Conservation (phyloP, 371 early-diverging fungal species). For the Haplosporangium sp. region DNA sequence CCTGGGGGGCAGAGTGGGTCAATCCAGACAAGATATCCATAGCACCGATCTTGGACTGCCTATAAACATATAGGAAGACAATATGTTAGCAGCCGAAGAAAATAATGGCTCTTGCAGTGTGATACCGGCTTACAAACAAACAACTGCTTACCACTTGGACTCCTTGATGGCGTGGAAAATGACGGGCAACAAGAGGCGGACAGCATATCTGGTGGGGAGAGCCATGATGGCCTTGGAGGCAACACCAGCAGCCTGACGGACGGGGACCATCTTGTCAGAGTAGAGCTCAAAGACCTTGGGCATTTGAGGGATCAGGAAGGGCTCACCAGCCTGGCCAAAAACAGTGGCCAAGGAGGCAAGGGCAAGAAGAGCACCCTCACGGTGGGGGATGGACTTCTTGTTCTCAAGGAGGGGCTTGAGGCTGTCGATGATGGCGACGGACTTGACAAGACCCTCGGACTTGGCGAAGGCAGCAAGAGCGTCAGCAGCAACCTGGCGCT, state of each 20-base stretch:
- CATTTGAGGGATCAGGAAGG: constrained; percentile 65
- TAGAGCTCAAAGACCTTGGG: constrained; percentile 61
- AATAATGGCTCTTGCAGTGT: too few relatives aligned
- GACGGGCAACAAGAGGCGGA: constrained; percentile 61
- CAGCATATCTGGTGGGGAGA: constrained; percentile 58
- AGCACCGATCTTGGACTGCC: constrained; percentile 68
- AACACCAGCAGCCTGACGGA: constrained; percentile 63
- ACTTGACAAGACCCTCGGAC: constrained; percentile 54
- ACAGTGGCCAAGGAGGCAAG: constrained; percentile 58
- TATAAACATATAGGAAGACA: neutral
- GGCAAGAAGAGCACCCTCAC: constrained; percentile 69
- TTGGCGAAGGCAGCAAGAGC: constrained; percentile 52
- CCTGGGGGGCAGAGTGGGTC: constrained; percentile 55
- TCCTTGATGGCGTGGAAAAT: constrained; percentile 66
- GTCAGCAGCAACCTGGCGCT: constrained; percentile 53
- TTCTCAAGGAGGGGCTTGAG: constrained; percentile 52
- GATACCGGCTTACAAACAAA: neutral
- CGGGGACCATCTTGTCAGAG: constrained; percentile 67
- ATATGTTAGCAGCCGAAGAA: neutral
- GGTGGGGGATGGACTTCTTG: constrained; percentile 65
- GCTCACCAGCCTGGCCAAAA: constrained; percentile 63
- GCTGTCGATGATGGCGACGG: constrained; percentile 55
- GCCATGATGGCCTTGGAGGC: constrained; percentile 62
- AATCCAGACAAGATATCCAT: constrained; percentile 59
- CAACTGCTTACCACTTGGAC: constrained; percentile 64